These are phyloP conservation scores for Pistacia integerrima DNA, from an alignment of 345 rosid species.

Conservation along the genomic window DNA sequence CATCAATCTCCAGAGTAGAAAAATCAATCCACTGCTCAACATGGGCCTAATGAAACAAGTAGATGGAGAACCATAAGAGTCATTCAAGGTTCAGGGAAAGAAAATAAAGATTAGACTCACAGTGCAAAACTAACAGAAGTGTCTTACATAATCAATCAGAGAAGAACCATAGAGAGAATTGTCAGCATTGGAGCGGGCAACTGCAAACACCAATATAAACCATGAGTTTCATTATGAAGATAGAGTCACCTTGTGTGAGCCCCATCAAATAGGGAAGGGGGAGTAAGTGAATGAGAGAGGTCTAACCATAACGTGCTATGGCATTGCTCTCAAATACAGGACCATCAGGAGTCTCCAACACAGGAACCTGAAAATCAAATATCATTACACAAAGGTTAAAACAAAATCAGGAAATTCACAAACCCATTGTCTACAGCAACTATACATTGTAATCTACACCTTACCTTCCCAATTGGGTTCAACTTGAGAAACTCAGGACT, in stretches of 20 bases:
- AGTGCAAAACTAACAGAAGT: neutral
- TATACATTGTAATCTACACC: neutral
- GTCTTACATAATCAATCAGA: slow-evolving; percentile 70
- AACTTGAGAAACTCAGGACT: slow-evolving; percentile 77
- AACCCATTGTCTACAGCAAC: neutral
- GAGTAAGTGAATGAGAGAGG: neutral
- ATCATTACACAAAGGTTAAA: neutral
- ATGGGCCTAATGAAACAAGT: slow-evolving; percentile 51
- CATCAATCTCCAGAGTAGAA: slow-evolving; percentile 73
- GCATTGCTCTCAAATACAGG: slow-evolving; percentile 96
- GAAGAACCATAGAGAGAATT: slow-evolving; percentile 67
- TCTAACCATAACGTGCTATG: slow-evolving; percentile 82
- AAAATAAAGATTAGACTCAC: neutral
- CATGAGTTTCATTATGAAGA: slow-evolving; percentile 9
- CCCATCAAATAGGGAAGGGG: neutral
- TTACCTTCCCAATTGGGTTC: slow-evolving; percentile 96
- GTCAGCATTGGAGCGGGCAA: slow-evolving; percentile 66
- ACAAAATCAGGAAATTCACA: neutral
- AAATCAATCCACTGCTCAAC: slow-evolving; percentile 98
- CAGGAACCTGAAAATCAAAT: slow-evolving; percentile 62
- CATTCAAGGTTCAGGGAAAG: neutral
- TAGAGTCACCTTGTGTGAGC: no score
- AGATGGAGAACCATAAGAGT: slow-evolving; percentile 7
- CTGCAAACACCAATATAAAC: slow-evolving; percentile 37
- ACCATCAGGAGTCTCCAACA: slow-evolving; percentile 94